Evolutionary conservation across 192 early-diverging fungal species (phyloP), one percentile per base, ranked within the genome.

Genomic region (Chytriomyces hyalinus): DNA sequence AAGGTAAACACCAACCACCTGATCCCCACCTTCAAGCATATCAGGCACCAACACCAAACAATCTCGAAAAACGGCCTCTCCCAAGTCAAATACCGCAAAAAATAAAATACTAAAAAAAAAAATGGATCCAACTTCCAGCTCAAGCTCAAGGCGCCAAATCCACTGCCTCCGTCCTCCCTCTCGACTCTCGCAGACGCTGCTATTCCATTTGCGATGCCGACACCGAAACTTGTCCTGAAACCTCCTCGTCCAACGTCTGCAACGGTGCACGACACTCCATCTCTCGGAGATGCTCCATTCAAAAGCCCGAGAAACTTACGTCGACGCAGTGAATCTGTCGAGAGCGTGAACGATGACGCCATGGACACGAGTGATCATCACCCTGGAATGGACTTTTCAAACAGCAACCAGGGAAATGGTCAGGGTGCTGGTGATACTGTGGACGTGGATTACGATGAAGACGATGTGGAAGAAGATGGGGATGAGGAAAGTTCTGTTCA

Each of bases 131-230:
- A 36, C 36, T 36, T 36, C 36, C 53, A 57, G 61, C 72, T 73
- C 13, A 73, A 73, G 46, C 44, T 73, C 20, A 73, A 73, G 53
- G n/a, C 48, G 7, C 26, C 48, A 13, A 24, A 57, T 20, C 53
- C 26, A 45, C 50, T 51, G 70, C 53, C 49, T 49, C 70, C 48
- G 44, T n/a, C 67, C 13, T 13, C 67, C 13, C 13, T 17, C 1
- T 10, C 67, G 47, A 15, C 67, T 26, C 67, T 47, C 1, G 17
- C 10, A 69, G 67, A 26, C 9, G 13, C 67, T 17, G 43, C 67
- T 9, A 47, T 15, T 15, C 20, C 15, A 20, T 59, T 20, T 47
- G 17, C 43, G 20, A 15, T 4, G 24, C 70, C 63, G 26, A 65
- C 17, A 36, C 63, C 63, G n/a, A 65, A 65, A 6, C 17, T 65